phyloP scores from a whole-genome alignment of 129 eudicot genomes.

The Pittosporum tobira region DNA sequence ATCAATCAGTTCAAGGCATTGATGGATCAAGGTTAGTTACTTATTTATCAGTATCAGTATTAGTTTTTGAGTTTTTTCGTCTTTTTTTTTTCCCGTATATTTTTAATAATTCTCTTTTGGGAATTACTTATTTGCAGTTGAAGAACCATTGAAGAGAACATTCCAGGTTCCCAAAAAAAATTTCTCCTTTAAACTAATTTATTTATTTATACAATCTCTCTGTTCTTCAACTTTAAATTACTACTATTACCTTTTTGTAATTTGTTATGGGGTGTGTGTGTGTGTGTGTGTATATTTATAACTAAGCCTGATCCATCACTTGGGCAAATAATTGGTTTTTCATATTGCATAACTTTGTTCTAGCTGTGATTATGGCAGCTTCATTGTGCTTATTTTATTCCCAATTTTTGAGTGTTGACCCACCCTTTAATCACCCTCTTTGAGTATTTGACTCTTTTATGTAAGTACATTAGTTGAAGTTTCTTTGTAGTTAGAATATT shows the following conservation, averaged over 20 bases:
- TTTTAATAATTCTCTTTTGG: background rate
- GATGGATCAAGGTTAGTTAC: constrained; percentile 59
- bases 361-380: background rate
- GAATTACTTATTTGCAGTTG: too few relatives aligned
- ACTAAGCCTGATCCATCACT: background rate
- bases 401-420: too few relatives aligned
- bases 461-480: background rate
- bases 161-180: constrained; percentile 58
- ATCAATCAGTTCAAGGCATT: constrained; percentile 46
- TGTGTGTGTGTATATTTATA: background rate
- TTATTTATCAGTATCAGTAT: background rate
- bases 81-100: background rate
- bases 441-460: background rate
- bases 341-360: too few relatives aligned
- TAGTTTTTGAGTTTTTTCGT: constrained; percentile 3
- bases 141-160: constrained; percentile 51
- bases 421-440: background rate
- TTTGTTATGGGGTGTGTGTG: background rate
- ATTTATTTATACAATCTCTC: constrained; percentile 22
- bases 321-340: background rate
- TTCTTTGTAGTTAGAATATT: background rate
- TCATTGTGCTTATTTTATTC: background rate
- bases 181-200: background rate
- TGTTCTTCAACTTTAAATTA: constrained; percentile 8
- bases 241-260: background rate